These are phyloP conservation scores for Tremellales sp. DNA, from an alignment of 1,284 basidiomycete species.

Conservation along the genomic window DNA sequence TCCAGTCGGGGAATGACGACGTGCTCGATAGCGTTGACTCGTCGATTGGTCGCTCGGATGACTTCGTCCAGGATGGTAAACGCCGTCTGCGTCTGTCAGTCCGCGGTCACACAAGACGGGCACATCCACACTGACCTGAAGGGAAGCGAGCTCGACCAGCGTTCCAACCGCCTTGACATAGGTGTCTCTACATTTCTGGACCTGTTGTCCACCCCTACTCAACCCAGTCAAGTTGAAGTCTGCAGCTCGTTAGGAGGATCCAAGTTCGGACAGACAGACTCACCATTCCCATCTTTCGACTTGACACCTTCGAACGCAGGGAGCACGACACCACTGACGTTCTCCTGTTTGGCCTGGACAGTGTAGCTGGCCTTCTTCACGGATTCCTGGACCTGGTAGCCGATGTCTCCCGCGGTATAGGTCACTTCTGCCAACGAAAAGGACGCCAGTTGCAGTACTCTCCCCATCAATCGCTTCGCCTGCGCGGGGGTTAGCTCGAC, in stretches of 20 bases:
- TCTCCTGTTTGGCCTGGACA: constrained; percentile 94
- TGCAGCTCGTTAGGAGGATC: constrained; percentile 39
- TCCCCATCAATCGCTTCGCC: constrained; percentile 99
- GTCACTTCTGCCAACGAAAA: constrained; percentile 98
- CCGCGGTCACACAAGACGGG: not conserved
- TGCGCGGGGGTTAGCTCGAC: constrained; percentile 36
- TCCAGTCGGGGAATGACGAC: constrained; percentile 93
- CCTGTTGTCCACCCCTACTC: constrained; percentile 93
- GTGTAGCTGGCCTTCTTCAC: constrained; percentile 74
- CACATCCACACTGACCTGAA: constrained; percentile 51
- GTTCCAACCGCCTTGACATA: constrained; percentile 97
- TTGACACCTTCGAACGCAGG: constrained; percentile 91
- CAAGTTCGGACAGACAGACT: constrained; percentile 26
- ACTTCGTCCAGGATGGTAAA: constrained; percentile 99
- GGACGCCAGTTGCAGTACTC: constrained; percentile 96
- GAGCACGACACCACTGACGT: constrained; percentile 95
- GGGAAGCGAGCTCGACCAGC: constrained; percentile 91
- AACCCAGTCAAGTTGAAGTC: constrained; percentile 98
- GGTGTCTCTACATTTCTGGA: constrained; percentile 86
- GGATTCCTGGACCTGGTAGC: constrained; percentile 79
- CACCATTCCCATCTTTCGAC: constrained; percentile 69
- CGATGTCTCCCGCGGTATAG: constrained; percentile 95
- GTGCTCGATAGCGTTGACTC: constrained; percentile 98
- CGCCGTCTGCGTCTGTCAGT: constrained; percentile 64
- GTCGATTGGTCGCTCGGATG: constrained; percentile 94